Percentiles rank a stretch among this genome's conserved stretches.
Conservation (phyloP, 768 basidiomycete genomes). For the Phylloporus sp. region DNA sequence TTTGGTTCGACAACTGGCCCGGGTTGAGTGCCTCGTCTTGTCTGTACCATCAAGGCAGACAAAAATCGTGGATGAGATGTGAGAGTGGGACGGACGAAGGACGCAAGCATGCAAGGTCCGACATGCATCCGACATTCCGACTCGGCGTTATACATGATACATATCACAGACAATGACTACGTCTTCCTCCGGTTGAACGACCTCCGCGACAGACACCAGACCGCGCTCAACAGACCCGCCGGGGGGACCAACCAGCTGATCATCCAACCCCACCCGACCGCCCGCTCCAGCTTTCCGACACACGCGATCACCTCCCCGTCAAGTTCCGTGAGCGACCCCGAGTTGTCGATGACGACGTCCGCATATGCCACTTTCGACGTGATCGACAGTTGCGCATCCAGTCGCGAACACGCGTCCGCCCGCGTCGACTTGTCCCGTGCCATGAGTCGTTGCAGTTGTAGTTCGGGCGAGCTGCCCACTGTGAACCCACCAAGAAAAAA, state of each 20-base stretch:
- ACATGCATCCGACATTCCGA: too few relatives aligned
- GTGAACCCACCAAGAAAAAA: too few relatives aligned
- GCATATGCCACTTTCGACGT: slow-evolving; percentile 77
- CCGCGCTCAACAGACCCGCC: slow-evolving; percentile 43
- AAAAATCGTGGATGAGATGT: background rate
- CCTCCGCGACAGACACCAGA: slow-evolving; percentile 36
- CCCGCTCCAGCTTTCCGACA: slow-evolving; percentile 38
- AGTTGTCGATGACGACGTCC: slow-evolving; percentile 85
- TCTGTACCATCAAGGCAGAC: slow-evolving; percentile 20
- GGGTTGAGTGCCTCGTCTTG: slow-evolving; percentile 14
- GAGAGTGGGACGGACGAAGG: background rate
- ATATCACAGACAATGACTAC: slow-evolving; percentile 3
- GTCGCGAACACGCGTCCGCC: slow-evolving; percentile 66
- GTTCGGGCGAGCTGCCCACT: slow-evolving; percentile 78
- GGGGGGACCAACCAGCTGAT: slow-evolving; percentile 62
- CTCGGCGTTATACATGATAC: too few relatives aligned
- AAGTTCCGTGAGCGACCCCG: slow-evolving; percentile 67
- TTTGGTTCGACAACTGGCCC: background rate
- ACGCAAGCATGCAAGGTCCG: too few relatives aligned
- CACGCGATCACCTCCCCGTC: slow-evolving; percentile 41
- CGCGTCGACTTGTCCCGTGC: slow-evolving; percentile 61
- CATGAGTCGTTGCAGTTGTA: slow-evolving; percentile 83
- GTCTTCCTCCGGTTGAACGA: slow-evolving; percentile 19
- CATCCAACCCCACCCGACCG: slow-evolving; percentile 54
- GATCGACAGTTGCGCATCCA: slow-evolving; percentile 79